phyloP scores from a whole-genome alignment of 306 rosid genomes.

The Biancaea sappan region DNA sequence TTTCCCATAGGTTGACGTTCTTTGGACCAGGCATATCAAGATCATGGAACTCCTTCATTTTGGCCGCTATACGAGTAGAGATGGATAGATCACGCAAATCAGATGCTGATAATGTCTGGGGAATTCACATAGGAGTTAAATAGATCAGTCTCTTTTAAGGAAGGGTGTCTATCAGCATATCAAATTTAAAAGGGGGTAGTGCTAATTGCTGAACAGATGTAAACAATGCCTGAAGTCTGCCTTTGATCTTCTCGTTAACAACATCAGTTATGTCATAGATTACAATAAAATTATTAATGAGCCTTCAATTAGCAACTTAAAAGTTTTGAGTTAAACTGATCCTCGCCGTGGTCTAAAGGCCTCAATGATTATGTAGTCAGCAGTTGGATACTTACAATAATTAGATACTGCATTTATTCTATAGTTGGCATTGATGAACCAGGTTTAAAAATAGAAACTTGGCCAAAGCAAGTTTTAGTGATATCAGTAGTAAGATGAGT shows the following conservation, averaged over 20 bases:
- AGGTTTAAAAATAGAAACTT: neutral
- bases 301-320: neutral
- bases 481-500: neutral
- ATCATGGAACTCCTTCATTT: slow-evolving; percentile 83
- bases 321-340: neutral
- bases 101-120: slow-evolving; percentile 73
- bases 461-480: neutral
- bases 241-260: neutral
- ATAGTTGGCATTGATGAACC: neutral
- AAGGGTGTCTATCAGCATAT: slow-evolving; percentile 11
- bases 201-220: neutral
- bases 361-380: neutral
- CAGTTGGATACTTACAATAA: neutral
- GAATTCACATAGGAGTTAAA: slow-evolving; percentile 24
- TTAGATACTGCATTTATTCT: slow-evolving; percentile 5
- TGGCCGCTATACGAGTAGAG: slow-evolving; percentile 72
- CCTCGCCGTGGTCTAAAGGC: neutral
- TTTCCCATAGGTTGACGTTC: slow-evolving; percentile 64
- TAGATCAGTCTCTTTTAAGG: neutral
- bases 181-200: neutral
- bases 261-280: neutral
- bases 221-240: neutral
- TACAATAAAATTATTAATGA: too few relatives aligned
- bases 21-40: slow-evolving; percentile 77
- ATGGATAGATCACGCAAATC: slow-evolving; percentile 69